phyloP scores from a whole-genome alignment of 2,329 filamentous ascomycete species.

The Orbilia blumenaviensis region DNA sequence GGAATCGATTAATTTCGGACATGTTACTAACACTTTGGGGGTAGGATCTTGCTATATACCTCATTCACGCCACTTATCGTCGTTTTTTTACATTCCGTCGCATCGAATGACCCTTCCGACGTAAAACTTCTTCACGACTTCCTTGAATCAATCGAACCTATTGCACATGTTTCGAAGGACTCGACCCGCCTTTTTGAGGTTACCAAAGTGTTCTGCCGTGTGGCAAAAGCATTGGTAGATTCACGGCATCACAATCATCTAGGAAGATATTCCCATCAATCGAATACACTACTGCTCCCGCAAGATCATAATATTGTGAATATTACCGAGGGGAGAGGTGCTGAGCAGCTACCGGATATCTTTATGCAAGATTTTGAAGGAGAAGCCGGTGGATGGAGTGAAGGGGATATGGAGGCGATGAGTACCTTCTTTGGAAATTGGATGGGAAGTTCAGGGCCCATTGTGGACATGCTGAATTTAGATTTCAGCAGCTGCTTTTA shows the following conservation, averaged over 20 bases:
- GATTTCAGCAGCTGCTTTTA: conserved; percentile 52
- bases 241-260: conserved; percentile 22
- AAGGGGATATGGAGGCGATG: conserved; percentile 49
- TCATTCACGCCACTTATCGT: conserved; percentile 52
- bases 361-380: conserved; percentile 53
- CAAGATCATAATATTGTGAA: conserved; percentile 43
- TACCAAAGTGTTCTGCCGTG: conserved; percentile 45
- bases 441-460: conserved; percentile 52
- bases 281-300: conserved; percentile 43
- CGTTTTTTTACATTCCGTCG: conserved; percentile 43
- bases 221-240: conserved; percentile 43
- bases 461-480: conserved; percentile 52
- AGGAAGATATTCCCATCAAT: conserved; percentile 44
- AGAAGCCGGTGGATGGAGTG: conserved; percentile 35
- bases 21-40: background rate
- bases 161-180: conserved; percentile 40
- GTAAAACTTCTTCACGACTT: conserved; percentile 50
- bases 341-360: conserved; percentile 42
- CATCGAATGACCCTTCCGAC: conserved; percentile 33
- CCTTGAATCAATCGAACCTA: conserved; percentile 43
- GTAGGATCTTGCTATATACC: conserved; percentile 46
- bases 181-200: conserved; percentile 35
- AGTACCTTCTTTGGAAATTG: conserved; percentile 53
- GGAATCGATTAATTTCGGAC: background rate
- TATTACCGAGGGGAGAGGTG: background rate